Percentiles rank a stretch among this genome's conserved stretches.
phyloP scores from a whole-genome alignment of 306 rosid genomes.

The Abrus pulchellus region DNA sequence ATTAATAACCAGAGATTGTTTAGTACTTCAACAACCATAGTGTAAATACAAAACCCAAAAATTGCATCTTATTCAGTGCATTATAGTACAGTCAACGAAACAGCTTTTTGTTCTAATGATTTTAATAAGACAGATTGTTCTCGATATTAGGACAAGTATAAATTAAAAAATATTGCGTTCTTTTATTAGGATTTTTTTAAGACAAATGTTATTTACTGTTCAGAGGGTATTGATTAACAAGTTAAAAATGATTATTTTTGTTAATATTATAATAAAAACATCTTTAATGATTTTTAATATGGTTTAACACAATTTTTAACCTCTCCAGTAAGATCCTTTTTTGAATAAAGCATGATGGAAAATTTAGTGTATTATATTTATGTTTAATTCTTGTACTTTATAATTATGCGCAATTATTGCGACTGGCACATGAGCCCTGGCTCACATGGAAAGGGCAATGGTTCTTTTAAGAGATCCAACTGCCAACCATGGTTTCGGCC shows the following conservation, averaged over 20 bases:
- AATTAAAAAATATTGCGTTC: neutral
- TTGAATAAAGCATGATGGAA: neutral
- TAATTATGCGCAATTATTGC: conserved; percentile 39
- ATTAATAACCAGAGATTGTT: conserved; percentile 29
- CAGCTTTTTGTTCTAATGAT: conserved; percentile 37
- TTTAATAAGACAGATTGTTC: conserved; percentile 12
- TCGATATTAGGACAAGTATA: conserved; percentile 40
- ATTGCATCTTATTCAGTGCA: conserved; percentile 43
- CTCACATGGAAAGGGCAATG: conserved; percentile 36
- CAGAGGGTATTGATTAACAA: too few relatives aligned
- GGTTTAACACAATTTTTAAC: too few relatives aligned
- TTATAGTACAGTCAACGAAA: conserved; percentile 38
- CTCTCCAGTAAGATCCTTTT: too few relatives aligned
- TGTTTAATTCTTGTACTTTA: conserved; percentile 16
- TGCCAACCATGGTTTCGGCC: neutral
- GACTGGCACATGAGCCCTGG: conserved; percentile 16
- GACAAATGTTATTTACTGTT: too few relatives aligned
- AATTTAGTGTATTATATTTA: neutral
- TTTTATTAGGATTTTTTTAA: neutral
- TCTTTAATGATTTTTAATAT: too few relatives aligned
- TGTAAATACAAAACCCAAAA: conserved; percentile 33
- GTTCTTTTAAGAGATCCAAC: conserved; percentile 32
- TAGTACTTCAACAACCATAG: conserved; percentile 34
- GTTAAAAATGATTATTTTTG: too few relatives aligned
- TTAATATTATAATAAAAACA: too few relatives aligned